Conservation (phyloP, 179 eudicot species). For the Patellifolia procumbens region DNA sequence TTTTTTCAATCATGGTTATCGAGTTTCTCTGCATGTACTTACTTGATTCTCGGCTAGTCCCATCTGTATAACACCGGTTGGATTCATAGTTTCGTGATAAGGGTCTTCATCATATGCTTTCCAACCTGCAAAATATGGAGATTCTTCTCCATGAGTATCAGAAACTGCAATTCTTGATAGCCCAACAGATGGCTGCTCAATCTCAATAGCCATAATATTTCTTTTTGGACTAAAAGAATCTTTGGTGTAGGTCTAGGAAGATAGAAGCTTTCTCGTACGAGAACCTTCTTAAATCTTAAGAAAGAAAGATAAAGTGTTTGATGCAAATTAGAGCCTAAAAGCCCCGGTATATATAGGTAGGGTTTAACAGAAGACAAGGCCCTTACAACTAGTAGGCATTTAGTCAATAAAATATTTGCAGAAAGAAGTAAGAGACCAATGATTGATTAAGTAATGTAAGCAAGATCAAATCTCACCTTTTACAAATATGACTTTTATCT, state of each 20-base stretch:
- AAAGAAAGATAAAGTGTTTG: constrained; percentile 26
- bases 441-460: constrained; percentile 57
- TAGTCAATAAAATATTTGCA: constrained; percentile 4
- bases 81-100: constrained; percentile 54
- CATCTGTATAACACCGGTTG: constrained; percentile 90
- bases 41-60: constrained; percentile 98
- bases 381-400: constrained; percentile 24
- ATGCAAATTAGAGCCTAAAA: constrained; percentile 7
- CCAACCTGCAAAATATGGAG: constrained; percentile 98
- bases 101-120: constrained; percentile 92
- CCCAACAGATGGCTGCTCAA: constrained; percentile 55
- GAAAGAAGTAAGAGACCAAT: constrained; percentile 40
- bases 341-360: constrained; percentile 42
- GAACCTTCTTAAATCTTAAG: constrained; percentile 9
- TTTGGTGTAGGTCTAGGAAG: too few relatives aligned
- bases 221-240: neutral
- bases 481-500: constrained; percentile 30
- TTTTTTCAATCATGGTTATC: neutral
- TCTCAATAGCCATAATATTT: constrained; percentile 59
- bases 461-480: constrained; percentile 60
- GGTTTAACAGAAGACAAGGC: constrained; percentile 28
- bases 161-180: constrained; percentile 72
- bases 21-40: constrained; percentile 19
- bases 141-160: constrained; percentile 89
- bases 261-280: neutral